phyloP scores from a whole-genome alignment of 2,329 filamentous ascomycete species.

The Fusarium liriodendri region DNA sequence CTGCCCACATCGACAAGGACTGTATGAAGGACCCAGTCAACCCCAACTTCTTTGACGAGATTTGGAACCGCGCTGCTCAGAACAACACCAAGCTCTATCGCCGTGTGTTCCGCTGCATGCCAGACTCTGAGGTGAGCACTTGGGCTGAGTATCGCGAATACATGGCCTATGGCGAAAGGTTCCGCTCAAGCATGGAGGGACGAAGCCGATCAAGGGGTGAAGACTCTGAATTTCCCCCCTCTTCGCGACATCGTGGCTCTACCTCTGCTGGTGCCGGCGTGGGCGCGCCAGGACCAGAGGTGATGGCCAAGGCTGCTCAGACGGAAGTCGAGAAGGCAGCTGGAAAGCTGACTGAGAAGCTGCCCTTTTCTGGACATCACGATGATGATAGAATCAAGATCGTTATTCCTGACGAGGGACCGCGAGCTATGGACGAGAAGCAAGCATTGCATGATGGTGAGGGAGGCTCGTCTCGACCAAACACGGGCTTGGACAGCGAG shows the following conservation, averaged over 20 bases:
- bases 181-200: conserved; percentile 74
- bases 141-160: conserved; percentile 96
- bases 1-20: conserved; percentile 82
- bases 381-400: conserved; percentile 49
- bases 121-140: conserved; percentile 90
- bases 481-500: conserved; percentile 42
- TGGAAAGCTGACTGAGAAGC: conserved; percentile 45
- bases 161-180: conserved; percentile 79
- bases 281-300: conserved; percentile 55
- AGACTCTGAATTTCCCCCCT: conserved; percentile 60
- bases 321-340: conserved; percentile 49
- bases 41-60: conserved; percentile 84
- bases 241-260: conserved; percentile 46
- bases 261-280: conserved; percentile 55
- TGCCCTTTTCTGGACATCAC: conserved; percentile 25
- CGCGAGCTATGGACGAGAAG: conserved; percentile 55
- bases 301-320: conserved; percentile 50
- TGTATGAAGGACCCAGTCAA: conserved; percentile 94
- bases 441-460: conserved; percentile 44
- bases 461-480: conserved; percentile 22
- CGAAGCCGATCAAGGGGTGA: conserved; percentile 60
- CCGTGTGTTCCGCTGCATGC: conserved; percentile 95
- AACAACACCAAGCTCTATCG: conserved; percentile 98
- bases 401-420: conserved; percentile 46
- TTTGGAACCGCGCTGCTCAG: conserved; percentile 87